phyloP scores from a whole-genome alignment of 2,329 filamentous ascomycete genomes.

The Fusarium vanettenii region DNA sequence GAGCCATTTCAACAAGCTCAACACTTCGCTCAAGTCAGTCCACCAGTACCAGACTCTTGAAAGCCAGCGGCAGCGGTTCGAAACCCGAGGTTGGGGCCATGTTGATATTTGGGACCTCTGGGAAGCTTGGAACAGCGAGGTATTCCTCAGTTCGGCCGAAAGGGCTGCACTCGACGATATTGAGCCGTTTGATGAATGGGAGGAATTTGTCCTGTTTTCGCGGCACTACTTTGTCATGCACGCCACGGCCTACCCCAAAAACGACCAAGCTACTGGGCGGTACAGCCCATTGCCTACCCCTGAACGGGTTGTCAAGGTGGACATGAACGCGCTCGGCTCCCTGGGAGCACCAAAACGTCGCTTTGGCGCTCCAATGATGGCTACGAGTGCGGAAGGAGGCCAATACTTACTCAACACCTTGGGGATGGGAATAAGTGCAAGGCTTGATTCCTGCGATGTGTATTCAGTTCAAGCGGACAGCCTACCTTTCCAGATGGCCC shows the following conservation, averaged over 20 bases:
- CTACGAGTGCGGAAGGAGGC: conserved; percentile 52
- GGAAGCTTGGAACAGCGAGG: conserved; percentile 80
- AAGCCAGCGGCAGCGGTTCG: conserved; percentile 78
- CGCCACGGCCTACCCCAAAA: conserved; percentile 54
- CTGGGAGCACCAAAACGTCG: conserved; percentile 57
- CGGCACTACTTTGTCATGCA: conserved; percentile 86
- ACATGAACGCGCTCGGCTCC: conserved; percentile 19
- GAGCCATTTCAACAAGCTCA: conserved; percentile 82
- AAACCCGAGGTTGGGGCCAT: conserved; percentile 72
- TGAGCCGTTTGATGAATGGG: conserved; percentile 96
- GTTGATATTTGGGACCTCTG: conserved; percentile 78
- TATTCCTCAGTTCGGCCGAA: conserved; percentile 71
- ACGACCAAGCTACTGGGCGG: not conserved
- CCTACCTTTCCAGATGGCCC: conserved; percentile 42
- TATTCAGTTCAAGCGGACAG: conserved; percentile 48
- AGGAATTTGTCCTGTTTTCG: conserved; percentile 88
- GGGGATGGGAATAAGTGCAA: conserved; percentile 58
- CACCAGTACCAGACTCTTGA: conserved; percentile 73
- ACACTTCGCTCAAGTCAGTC: conserved; percentile 81
- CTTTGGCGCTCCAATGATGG: conserved; percentile 67
- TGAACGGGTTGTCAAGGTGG: conserved; percentile 1
- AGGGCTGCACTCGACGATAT: conserved; percentile 73
- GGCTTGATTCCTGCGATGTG: conserved; percentile 63
- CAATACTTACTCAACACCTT: conserved; percentile 59
- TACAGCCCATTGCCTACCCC: not conserved